Conservation (phyloP, 148 eudicot species). For the Nyssa sinensis region DNA sequence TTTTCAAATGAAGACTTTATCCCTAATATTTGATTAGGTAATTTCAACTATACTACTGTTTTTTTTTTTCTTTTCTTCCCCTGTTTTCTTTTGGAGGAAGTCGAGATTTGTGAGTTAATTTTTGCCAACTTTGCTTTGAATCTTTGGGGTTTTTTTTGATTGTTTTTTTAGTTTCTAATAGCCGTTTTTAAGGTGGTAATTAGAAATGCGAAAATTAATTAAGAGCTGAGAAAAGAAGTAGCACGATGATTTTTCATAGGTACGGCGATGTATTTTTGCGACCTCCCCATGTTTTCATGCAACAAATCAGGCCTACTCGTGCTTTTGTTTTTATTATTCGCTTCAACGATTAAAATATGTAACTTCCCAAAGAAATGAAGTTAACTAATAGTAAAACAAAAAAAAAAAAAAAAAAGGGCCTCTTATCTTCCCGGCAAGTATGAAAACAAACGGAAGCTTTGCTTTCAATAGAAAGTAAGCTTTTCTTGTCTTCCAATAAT, state of each 20-base stretch:
- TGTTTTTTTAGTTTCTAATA: no score
- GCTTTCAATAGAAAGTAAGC: constrained; percentile 20
- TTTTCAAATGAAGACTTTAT: no score
- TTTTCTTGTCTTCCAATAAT: constrained; percentile 2
- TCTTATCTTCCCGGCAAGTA: constrained; percentile 16
- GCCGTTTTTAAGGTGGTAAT: no score
- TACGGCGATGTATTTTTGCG: constrained; percentile 3
- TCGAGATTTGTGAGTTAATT: no score
- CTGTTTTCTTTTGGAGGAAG: no score
- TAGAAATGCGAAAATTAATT: no score
- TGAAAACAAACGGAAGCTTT: constrained; percentile 17
- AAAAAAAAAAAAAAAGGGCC: not conserved
- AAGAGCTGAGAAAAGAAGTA: no score
- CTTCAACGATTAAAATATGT: not conserved
- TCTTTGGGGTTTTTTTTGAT: no score
- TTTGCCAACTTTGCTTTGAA: no score
- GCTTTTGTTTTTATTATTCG: not conserved
- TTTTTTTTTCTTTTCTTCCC: no score
- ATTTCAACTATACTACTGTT: no score
- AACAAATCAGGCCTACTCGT: constrained; percentile 9
- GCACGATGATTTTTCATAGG: constrained; percentile 6
- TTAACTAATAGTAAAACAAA: not conserved
- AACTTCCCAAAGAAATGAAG: not conserved
- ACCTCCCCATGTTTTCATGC: constrained; percentile 13
- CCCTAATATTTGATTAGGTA: no score